Base-by-base conservation (phyloP, 208 protist species). In the Sergeia podlipaevii region DNA sequence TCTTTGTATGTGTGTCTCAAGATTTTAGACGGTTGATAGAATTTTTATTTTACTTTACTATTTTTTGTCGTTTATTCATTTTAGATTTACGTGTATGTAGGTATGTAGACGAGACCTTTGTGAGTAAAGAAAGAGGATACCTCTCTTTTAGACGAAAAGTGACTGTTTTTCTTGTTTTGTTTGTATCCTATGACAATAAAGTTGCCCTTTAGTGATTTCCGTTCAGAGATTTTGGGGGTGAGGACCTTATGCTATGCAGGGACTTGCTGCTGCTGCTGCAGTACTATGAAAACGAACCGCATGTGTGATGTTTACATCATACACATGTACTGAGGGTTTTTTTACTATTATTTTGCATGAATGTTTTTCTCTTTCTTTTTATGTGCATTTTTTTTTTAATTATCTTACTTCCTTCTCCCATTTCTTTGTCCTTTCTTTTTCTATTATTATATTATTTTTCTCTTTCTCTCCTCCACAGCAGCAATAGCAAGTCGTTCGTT, bases 301-400 rank as follows among this genome's bases (percentile, higher is more conserved):
- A n/a, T n/a, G n/a, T n/a, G n/a, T n/a, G n/a, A n/a, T n/a, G n/a
- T n/a, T 47, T 41, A 43, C 13, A 26, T 55, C n/a, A 37, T 34
- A 17, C 21, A 45, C 27, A 33, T 56, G 24, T 13, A 11, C 10
- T 29, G 17, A 39, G 4, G 6, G 20, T 17, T 0, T 34, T 59
- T 47, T 15, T 44, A 10, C 55, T 56, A 49, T 34, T 26, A 34
- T 41, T 60, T 60, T 65, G 38, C 50, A 39, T 59, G 24, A 44
- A 30, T 48, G 5, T 37, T 39, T 54, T 55, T 60, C 45, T 61
- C 36, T 4, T 43, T 76, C 8, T 53, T 36, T 53, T 39, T n/a
- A 15, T 52, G 38, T 45, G 60, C 26, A 36, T 41, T 53, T 55
- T 23, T 17, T 30, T 57, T 49, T 41, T 43, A 11, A 28, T 50